Conservation (phyloP, 768 basidiomycete species). For the Kwoniella shandongensis region DNA sequence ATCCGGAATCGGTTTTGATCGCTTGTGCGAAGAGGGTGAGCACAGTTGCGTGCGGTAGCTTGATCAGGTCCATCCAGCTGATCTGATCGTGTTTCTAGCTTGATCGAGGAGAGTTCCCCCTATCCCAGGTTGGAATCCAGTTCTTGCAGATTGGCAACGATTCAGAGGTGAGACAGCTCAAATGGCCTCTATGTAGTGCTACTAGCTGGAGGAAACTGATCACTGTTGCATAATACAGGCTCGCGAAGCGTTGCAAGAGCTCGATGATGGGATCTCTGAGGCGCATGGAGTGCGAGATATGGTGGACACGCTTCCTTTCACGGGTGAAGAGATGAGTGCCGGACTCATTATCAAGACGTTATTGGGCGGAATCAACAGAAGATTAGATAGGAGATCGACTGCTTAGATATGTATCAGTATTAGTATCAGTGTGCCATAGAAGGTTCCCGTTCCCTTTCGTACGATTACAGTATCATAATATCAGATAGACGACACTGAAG, state of each 20-base stretch:
- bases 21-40: slow-evolving; percentile 53
- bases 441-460: too few relatives aligned
- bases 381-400: slow-evolving; percentile 54
- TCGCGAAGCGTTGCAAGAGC: slow-evolving; percentile 57
- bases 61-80: too few relatives aligned
- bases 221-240: slow-evolving; percentile 40
- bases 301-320: slow-evolving; percentile 67
- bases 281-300: slow-evolving; percentile 61
- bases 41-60: background rate
- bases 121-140: slow-evolving; percentile 67
- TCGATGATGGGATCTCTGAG: slow-evolving; percentile 63
- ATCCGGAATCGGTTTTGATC: slow-evolving; percentile 54
- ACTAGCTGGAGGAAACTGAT: background rate
- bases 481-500: too few relatives aligned
- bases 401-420: background rate
- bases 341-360: slow-evolving; percentile 64
- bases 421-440: too few relatives aligned
- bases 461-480: too few relatives aligned
- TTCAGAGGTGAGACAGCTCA: slow-evolving; percentile 32
- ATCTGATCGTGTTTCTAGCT: slow-evolving; percentile 44
- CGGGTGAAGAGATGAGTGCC: slow-evolving; percentile 55
- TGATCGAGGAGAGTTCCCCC: slow-evolving; percentile 60
- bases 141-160: slow-evolving; percentile 68
- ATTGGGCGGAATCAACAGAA: slow-evolving; percentile 66
- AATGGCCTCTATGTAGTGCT: too few relatives aligned